Conservation (phyloP, 1,139 yeast species). For the Yamadazyma dendronema region DNA sequence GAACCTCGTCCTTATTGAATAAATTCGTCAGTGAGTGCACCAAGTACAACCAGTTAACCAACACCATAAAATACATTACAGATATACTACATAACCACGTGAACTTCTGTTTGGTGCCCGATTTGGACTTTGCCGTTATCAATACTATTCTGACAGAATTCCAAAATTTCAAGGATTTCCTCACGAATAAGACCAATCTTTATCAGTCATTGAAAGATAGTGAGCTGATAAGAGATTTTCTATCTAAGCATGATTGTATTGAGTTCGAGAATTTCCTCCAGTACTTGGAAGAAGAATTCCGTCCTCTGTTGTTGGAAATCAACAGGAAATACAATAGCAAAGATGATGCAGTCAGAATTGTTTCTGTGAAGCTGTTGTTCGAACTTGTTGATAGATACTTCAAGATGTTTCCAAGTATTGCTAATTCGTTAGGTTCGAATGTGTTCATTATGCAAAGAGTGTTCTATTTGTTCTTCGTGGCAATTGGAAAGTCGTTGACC, state of each 20-base stretch:
- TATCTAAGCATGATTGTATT: conserved; percentile 19
- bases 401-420: conserved; percentile 34
- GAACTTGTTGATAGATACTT: conserved; percentile 36
- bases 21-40: conserved; percentile 26
- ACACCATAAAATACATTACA: conserved; percentile 22
- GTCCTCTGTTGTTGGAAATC: conserved; percentile 27
- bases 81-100: conserved; percentile 28
- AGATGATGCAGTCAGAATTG: conserved; percentile 11
- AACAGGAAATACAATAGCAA: conserved; percentile 24
- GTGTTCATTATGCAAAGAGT: conserved; percentile 32
- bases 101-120: conserved; percentile 30
- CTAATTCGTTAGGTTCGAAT: conserved; percentile 27
- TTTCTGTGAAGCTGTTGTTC: conserved; percentile 28
- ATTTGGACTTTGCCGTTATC: conserved; percentile 32
- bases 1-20: conserved; percentile 33
- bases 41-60: conserved; percentile 21
- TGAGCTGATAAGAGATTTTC: conserved; percentile 15
- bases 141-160: conserved; percentile 10
- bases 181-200: conserved; percentile 15
- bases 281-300: conserved; percentile 24
- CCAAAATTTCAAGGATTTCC: conserved; percentile 25
- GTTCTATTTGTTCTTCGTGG: conserved; percentile 33
- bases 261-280: conserved; percentile 33
- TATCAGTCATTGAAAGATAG: conserved; percentile 15
- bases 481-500: conserved; percentile 33